These are phyloP conservation scores for Eucalyptus coolabah DNA, from an alignment of 345 rosid genomes.

Conservation along the genomic window DNA sequence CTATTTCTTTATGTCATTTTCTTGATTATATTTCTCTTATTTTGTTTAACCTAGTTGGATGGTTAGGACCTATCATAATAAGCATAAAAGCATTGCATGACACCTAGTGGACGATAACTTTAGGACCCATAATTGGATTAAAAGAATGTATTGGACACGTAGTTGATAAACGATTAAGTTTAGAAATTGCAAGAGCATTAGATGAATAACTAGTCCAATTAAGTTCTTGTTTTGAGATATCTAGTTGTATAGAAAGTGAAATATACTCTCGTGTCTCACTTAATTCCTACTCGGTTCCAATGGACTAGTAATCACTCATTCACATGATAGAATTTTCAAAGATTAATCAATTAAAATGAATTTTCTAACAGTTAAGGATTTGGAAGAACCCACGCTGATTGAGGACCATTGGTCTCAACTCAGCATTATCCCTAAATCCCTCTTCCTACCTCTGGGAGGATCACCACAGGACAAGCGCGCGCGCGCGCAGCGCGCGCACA, in stretches of 20 bases:
- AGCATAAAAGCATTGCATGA: neutral
- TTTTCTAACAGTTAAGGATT: neutral
- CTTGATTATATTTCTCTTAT: no score
- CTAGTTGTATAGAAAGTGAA: no score
- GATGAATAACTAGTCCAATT: neutral
- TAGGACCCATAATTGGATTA: neutral
- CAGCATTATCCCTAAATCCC: neutral
- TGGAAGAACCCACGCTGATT: accelerated
- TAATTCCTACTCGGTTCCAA: neutral
- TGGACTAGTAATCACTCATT: no score
- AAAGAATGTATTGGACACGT: no score
- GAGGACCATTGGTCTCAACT: neutral
- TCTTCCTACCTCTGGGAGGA: accelerated
- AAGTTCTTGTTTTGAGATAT: no score
- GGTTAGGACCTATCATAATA: neutral
- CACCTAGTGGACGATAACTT: neutral
- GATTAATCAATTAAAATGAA: no score
- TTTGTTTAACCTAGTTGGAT: neutral
- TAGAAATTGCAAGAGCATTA: accelerated
- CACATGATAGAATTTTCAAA: no score
- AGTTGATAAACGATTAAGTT: neutral
- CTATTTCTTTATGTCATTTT: neutral
- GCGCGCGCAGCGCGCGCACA: no score
- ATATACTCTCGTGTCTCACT: neutral
- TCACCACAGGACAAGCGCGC: neutral